Percentiles rank a stretch among this genome's conserved stretches.
Evolutionary conservation across 768 basidiomycete species (phyloP).

Genomic region (Lentinula boryana): DNA sequence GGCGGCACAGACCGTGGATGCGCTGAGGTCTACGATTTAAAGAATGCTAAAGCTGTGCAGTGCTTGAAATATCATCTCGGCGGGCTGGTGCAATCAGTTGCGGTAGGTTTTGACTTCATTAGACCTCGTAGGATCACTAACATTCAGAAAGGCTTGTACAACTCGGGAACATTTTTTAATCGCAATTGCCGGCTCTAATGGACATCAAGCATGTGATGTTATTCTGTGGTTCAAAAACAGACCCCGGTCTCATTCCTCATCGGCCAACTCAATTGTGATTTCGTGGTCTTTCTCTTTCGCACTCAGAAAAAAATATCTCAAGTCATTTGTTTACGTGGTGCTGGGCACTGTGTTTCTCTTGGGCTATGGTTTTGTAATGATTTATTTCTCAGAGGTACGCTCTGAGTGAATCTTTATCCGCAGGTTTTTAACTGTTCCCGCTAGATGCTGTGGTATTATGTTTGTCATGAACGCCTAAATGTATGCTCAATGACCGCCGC

Average conservation of each 20-base stretch:
- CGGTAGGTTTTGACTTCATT: background rate
- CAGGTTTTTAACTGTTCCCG: too few relatives aligned
- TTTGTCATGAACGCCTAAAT: too few relatives aligned
- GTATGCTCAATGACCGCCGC: too few relatives aligned
- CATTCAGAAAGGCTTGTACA: background rate
- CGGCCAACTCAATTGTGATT: background rate
- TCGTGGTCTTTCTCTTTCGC: too few relatives aligned
- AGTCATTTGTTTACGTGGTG: too few relatives aligned
- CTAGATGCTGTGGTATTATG: too few relatives aligned
- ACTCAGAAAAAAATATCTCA: too few relatives aligned
- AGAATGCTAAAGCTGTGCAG: background rate
- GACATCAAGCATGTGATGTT: background rate
- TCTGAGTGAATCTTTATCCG: too few relatives aligned
- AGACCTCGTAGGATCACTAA: background rate
- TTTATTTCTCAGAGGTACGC: too few relatives aligned
- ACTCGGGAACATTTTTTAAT: background rate
- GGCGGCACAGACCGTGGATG: background rate
- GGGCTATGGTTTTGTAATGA: too few relatives aligned
- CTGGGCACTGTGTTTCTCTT: too few relatives aligned
- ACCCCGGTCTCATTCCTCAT: background rate
- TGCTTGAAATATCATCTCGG: background rate
- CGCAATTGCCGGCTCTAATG: background rate
- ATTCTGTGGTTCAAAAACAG: background rate
- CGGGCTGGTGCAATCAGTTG: background rate
- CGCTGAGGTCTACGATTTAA: background rate